These are phyloP conservation scores for Dactylellina drechsleri DNA, from an alignment of 2,329 filamentous ascomycete genomes.

Conservation along the genomic window DNA sequence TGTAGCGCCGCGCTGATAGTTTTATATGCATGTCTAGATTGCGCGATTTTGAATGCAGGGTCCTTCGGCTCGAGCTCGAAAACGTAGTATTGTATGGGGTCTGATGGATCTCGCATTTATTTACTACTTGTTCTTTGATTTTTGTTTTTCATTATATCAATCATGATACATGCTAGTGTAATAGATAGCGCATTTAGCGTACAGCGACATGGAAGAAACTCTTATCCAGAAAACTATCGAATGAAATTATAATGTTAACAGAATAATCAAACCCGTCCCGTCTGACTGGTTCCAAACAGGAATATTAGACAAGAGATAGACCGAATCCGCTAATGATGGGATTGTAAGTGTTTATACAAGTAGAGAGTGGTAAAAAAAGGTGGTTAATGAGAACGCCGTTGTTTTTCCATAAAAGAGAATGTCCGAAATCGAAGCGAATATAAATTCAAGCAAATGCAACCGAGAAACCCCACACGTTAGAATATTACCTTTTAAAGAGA, in stretches of 20 bases:
- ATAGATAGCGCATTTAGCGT: constrained; percentile 14
- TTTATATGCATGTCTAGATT: constrained; percentile 19
- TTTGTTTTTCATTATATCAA: constrained; percentile 25
- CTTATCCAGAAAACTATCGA: constrained; percentile 10
- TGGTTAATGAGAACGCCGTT: not conserved
- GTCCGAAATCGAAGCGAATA: not conserved
- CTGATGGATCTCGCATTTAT: constrained; percentile 7
- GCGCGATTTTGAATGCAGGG: constrained; percentile 25
- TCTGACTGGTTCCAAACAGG: not conserved
- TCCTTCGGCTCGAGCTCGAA: constrained; percentile 12
- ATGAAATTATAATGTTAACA: constrained; percentile 2
- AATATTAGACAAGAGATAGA: not conserved
- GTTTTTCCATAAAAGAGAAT: not conserved
- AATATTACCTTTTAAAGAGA: not conserved
- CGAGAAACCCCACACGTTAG: not conserved
- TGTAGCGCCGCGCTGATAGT: constrained; percentile 1
- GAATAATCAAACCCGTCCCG: not conserved
- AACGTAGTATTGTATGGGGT: constrained; percentile 2
- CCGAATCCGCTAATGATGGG: not conserved
- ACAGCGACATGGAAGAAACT: constrained; percentile 6
- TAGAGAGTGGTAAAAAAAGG: not conserved
- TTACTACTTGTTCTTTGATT: constrained; percentile 6
- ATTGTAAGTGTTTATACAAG: too few relatives aligned
- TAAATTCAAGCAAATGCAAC: constrained; percentile 21
- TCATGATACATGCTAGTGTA: constrained; percentile 7